Percentiles rank a stretch among this genome's conserved stretches.
These are phyloP conservation scores for Kazachstania kunashirensis DNA, from an alignment of 805 yeast species.

Conservation along the genomic window DNA sequence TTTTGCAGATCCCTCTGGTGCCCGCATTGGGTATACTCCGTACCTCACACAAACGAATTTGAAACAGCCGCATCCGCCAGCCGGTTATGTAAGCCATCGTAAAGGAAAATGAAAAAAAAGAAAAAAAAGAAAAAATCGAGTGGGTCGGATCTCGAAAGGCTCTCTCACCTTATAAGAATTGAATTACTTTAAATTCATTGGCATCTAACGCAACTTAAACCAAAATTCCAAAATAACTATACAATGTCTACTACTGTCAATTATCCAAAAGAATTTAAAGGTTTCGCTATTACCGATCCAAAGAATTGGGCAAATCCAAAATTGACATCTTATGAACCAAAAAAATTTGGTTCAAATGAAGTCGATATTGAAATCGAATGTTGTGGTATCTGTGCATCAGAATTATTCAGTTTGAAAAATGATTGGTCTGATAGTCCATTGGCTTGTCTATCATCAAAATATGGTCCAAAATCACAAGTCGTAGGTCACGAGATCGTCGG, in stretches of 20 bases:
- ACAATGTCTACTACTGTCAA: constrained; percentile 1
- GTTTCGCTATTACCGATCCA: constrained; percentile 43
- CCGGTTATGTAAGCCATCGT: no score
- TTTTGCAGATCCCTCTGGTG: no score
- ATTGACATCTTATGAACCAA: constrained; percentile 40
- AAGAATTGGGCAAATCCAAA: constrained; percentile 48
- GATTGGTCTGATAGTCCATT: constrained; percentile 7
- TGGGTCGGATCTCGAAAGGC: no score
- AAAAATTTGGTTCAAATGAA: constrained; percentile 36
- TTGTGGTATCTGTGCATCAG: constrained; percentile 64
- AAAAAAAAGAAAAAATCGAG: no score
- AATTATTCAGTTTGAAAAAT: constrained; percentile 22
- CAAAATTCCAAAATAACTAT: no score
- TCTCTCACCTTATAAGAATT: no score
- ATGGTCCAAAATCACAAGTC: constrained; percentile 28
- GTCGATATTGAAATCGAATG: constrained; percentile 49
- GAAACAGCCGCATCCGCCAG: no score
- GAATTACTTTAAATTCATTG: no score
- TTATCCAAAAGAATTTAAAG: constrained; percentile 41
- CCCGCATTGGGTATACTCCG: no score
- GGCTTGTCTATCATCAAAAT: constrained; percentile 1
- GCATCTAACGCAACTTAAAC: no score
- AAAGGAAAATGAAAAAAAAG: no score
- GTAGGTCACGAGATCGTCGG: constrained; percentile 66
- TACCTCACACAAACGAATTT: no score